phyloP scores from a whole-genome alignment of 83 land plant species.

The Thuja plicata region DNA sequence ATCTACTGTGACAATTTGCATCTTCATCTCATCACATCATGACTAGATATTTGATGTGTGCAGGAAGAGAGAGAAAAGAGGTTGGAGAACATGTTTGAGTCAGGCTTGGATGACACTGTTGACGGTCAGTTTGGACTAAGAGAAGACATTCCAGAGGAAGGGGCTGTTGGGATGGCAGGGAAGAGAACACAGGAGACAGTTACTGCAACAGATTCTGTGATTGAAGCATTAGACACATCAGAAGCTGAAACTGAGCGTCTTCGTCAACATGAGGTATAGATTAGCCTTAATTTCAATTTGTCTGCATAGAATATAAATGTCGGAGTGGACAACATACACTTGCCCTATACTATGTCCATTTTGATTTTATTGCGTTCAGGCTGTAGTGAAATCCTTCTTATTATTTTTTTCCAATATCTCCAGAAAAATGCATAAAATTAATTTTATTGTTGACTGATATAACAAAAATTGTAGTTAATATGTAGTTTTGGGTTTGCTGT shows the following conservation, averaged over 20 bases:
- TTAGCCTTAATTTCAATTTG: neutral
- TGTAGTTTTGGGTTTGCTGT: neutral
- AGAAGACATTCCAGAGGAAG: conserved; percentile 87
- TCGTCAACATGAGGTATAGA: conserved; percentile 65
- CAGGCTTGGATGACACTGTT: conserved; percentile 59
- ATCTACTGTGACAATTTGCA: neutral
- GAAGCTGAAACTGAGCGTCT: conserved; percentile 73
- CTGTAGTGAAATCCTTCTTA: neutral
- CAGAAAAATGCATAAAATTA: neutral
- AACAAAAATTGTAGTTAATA: neutral
- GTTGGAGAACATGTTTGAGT: conserved; percentile 88
- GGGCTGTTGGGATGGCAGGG: conserved; percentile 85
- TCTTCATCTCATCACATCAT: neutral
- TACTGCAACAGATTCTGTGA: conserved; percentile 77
- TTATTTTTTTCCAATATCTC: neutral
- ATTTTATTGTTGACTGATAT: neutral
- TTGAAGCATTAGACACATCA: conserved; percentile 94
- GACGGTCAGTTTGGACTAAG: conserved; percentile 58
- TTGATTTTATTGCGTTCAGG: neutral
- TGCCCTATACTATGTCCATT: neutral
- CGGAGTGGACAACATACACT: neutral
- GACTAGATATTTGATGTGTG: conserved; percentile 10
- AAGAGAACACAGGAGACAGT: conserved; percentile 86
- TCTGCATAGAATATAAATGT: neutral
- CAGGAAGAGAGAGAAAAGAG: conserved; percentile 99